phyloP scores from a whole-genome alignment of 192 early-diverging fungal species.

The Podochytrium sp. region DNA sequence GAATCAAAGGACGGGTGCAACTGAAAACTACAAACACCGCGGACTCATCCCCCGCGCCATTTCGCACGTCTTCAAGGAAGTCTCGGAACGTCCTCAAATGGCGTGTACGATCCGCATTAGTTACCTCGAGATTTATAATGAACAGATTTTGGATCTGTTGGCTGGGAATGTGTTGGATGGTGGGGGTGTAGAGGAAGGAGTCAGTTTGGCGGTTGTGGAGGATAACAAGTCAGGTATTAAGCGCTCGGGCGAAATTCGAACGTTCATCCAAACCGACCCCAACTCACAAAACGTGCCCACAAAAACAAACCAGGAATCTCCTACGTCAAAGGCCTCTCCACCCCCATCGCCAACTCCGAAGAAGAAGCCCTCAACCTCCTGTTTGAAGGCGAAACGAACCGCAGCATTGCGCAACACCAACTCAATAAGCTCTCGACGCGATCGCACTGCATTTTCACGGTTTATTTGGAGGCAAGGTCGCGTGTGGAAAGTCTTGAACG shows the following conservation, averaged over 20 bases:
- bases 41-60: slow-evolving; percentile 64
- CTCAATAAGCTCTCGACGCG: slow-evolving; percentile 59
- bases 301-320: slow-evolving; percentile 43
- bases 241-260: too few species aligned
- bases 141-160: slow-evolving; percentile 61
- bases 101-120: slow-evolving; percentile 56
- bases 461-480: slow-evolving; percentile 60
- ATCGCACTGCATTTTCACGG: slow-evolving; percentile 70
- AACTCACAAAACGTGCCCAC: too few species aligned
- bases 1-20: slow-evolving; percentile 57
- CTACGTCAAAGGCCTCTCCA: slow-evolving; percentile 59
- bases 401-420: slow-evolving; percentile 66
- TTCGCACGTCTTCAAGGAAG: slow-evolving; percentile 59
- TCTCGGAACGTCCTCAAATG: slow-evolving; percentile 54
- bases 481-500: slow-evolving; percentile 62
- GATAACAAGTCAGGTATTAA: slow-evolving; percentile 54
- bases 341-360: slow-evolving; percentile 58
- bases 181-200: slow-evolving; percentile 1
- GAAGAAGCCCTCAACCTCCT: slow-evolving; percentile 66
- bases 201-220: slow-evolving; percentile 52
- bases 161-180: slow-evolving; percentile 35
- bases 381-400: slow-evolving; percentile 68
- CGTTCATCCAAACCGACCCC: too few species aligned
- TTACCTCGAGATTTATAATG: slow-evolving; percentile 69
- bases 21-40: slow-evolving; percentile 69